Evolutionary conservation across 129 eudicot species (phyloP), one percentile per base, ranked within the genome.

Genomic region (Arctium lappa): DNA sequence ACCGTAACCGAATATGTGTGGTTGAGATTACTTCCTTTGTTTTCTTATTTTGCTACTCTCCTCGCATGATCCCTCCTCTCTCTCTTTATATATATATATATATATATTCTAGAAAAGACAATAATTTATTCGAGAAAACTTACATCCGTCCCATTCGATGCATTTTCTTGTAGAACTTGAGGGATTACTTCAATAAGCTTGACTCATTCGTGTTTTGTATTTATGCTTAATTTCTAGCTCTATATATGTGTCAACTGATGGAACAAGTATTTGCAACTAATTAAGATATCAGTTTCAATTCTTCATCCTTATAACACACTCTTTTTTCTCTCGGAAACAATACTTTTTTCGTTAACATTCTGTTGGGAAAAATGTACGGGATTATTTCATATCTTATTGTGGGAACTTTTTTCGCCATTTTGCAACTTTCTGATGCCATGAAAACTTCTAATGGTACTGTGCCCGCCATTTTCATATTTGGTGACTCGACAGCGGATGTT

Each of bases 401-500:
- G 22, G 84, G 74, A 70, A 72, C 76, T 71, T 16, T 74, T 60
- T 27, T 86, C 1, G 72, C 62, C 36, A 71, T 74, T 32, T 12
- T 83, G 31, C 78, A 77, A 22, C 29, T 76, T 60, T 82, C 85
- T 37, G 40, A 16, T 56, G 72, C 83, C 29, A 68, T 16, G 4
- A 53, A 46, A 50, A 29, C 46, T 4, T 74, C 82, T 36, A 65
- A 68, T 12, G 73, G 60, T 16, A 50, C 79, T 0, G 39, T 63
- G 2, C 86, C 89, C 2, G 34, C 94, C 46, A 69, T 93, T 68
- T 93, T 90, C 86, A 79, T 92, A 36, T 86, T 93, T 12, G 97
- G 97, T 13, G 97, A 92, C 85, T 92, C 97, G 0, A 93, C 95
- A 0, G 95, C 93, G 0, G 97, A 93, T 83, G 97, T 92, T 11